Evolutionary conservation across 2,329 filamentous ascomycete species (phyloP).

Genomic region (Ceratocystis albifundus): DNA sequence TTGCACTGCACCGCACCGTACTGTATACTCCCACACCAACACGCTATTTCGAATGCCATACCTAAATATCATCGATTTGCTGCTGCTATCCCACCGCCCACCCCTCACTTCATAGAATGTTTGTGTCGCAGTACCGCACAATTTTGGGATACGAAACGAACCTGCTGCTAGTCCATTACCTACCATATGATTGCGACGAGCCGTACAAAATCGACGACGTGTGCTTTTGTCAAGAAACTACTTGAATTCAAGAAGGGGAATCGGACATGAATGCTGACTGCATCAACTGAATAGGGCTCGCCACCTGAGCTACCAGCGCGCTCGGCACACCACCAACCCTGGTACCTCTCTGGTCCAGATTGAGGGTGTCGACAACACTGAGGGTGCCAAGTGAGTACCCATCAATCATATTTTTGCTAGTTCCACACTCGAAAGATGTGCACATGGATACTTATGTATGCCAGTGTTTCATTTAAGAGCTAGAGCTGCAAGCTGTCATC

Average conservation of each 20-base stretch:
- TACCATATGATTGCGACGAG: conserved; percentile 16
- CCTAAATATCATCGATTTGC: conserved; percentile 7
- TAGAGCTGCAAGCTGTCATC: background rate
- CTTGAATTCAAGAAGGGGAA: background rate
- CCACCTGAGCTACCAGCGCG: conserved; percentile 95
- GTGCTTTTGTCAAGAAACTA: conserved; percentile 20
- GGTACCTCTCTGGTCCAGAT: conserved; percentile 95
- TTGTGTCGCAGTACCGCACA: background rate
- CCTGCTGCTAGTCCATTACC: background rate
- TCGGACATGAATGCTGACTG: conserved; percentile 23
- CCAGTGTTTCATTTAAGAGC: background rate
- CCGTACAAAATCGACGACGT: conserved; percentile 13
- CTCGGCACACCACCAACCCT: conserved; percentile 82
- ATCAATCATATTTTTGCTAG: background rate
- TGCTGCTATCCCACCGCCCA: too few relatives aligned
- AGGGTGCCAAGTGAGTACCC: conserved; percentile 66
- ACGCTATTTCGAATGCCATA: background rate
- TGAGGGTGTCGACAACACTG: conserved; percentile 86
- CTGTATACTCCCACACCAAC: background rate
- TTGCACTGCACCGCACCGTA: conserved; percentile 28
- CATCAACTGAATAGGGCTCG: conserved; percentile 56
- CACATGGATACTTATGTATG: background rate
- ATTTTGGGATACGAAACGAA: background rate
- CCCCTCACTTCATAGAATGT: background rate
- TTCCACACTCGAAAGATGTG: background rate